Conservation (phyloP, 2,329 filamentous ascomycete genomes). For the Pestalotiopsis fici region DNA sequence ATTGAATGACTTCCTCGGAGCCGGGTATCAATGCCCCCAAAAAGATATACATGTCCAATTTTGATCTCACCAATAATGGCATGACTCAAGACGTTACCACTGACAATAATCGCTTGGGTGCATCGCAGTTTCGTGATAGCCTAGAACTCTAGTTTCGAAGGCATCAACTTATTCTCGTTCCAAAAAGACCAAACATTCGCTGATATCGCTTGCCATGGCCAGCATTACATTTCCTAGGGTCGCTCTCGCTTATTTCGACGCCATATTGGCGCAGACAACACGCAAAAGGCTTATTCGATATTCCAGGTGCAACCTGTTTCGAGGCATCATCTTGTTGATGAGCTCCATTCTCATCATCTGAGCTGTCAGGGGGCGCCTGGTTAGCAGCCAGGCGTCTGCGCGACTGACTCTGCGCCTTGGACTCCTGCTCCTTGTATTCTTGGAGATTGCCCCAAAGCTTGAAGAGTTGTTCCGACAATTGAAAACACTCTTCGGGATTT, state of each 20-base stretch:
- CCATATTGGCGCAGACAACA: conserved; percentile 77
- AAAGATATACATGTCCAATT: too few relatives aligned
- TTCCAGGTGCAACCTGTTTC: not conserved
- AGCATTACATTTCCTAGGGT: conserved; percentile 44
- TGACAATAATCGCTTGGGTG: too few relatives aligned
- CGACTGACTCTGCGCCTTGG: conserved; percentile 22
- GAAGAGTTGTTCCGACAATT: conserved; percentile 71
- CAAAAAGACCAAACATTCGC: conserved; percentile 65
- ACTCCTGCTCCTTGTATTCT: conserved; percentile 58
- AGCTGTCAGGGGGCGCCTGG: conserved; percentile 39
- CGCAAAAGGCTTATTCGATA: conserved; percentile 61
- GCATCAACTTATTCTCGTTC: conserved; percentile 53
- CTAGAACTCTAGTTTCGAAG: too few relatives aligned
- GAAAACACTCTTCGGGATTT: conserved; percentile 46
- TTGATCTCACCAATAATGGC: too few relatives aligned
- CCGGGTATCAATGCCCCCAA: too few relatives aligned
- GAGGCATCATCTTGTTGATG: not conserved
- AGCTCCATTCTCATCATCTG: conserved; percentile 17
- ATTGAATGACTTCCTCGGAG: too few relatives aligned
- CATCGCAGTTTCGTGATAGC: too few relatives aligned
- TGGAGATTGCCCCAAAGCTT: conserved; percentile 85
- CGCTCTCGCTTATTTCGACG: conserved; percentile 42
- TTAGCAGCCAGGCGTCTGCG: conserved; percentile 23
- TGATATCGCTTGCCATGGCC: conserved; percentile 56
- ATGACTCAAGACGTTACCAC: too few relatives aligned